phyloP scores from a whole-genome alignment of 2,329 filamentous ascomycete genomes.

The Aspergillus aculeatus region DNA sequence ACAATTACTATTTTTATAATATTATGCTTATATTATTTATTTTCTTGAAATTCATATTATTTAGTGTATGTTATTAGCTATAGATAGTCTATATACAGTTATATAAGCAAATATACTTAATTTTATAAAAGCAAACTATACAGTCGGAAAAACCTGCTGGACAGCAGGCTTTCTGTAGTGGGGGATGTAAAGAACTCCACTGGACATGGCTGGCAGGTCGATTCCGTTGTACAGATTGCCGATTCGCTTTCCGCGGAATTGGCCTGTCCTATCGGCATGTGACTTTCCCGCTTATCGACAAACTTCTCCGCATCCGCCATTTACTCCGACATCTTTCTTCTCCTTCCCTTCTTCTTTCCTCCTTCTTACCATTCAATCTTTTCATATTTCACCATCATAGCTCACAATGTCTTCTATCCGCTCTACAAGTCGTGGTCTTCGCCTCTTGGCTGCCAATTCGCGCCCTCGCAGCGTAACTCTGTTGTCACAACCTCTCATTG shows the following conservation, averaged over 20 bases:
- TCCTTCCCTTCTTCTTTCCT: background rate
- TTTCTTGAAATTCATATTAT: too few relatives aligned
- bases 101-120: too few relatives aligned
- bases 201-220: too few relatives aligned
- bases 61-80: too few relatives aligned
- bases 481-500: constrained; percentile 28
- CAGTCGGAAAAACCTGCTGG: too few relatives aligned
- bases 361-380: constrained; percentile 7
- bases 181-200: too few relatives aligned
- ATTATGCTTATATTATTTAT: too few relatives aligned
- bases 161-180: too few relatives aligned
- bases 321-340: background rate
- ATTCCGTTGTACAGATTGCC: background rate
- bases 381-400: constrained; percentile 17
- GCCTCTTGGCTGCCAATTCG: constrained; percentile 30
- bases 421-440: constrained; percentile 30
- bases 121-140: too few relatives aligned
- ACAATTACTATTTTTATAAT: too few relatives aligned
- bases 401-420: constrained; percentile 31
- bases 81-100: too few relatives aligned
- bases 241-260: background rate
- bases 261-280: background rate
- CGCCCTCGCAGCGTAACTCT: constrained; percentile 28
- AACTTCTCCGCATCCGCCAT: background rate
- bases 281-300: background rate